phyloP scores from a whole-genome alignment of 495 filamentous ascomycete genomes.

The Penicillium cinerascens region DNA sequence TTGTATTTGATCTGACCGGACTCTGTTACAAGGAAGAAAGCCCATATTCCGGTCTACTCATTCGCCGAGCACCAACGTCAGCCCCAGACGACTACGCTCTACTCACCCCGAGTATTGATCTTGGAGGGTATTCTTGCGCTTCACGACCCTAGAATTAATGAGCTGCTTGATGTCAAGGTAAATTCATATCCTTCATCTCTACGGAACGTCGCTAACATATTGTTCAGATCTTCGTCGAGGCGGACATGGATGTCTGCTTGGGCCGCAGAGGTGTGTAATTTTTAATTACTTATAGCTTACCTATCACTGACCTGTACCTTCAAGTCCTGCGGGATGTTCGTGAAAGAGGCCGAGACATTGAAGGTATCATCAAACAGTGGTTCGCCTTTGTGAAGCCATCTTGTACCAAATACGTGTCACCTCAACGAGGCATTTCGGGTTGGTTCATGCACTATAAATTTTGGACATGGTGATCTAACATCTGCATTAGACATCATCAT shows the following conservation, averaged over 20 bases:
- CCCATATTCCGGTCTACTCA: conserved; percentile 91
- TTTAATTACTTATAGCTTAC: neutral
- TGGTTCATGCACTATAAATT: conserved; percentile 12
- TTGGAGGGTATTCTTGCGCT: conserved; percentile 94
- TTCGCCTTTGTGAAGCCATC: conserved; percentile 94
- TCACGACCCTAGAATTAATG: conserved; percentile 80
- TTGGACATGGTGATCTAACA: conserved; percentile 11
- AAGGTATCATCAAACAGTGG: conserved; percentile 98
- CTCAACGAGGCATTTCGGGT: conserved; percentile 79
- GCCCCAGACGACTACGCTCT: conserved; percentile 76
- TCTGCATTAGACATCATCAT: conserved; percentile 76
- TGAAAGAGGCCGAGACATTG: conserved; percentile 80
- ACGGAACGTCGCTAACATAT: neutral
- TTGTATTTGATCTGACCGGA: conserved; percentile 9
- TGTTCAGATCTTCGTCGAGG: conserved; percentile 83
- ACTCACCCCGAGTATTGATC: conserved; percentile 93
- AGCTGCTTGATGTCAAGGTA: conserved; percentile 89
- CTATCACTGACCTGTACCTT: conserved; percentile 6
- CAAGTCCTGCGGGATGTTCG: conserved; percentile 81
- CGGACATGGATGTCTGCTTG: conserved; percentile 89
- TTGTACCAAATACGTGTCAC: conserved; percentile 84
- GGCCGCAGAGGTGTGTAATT: conserved; percentile 74
- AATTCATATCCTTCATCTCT: neutral
- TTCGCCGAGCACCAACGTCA: conserved; percentile 87
- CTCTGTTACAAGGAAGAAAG: conserved; percentile 65